These are phyloP conservation scores for Hypsizygus marmoreus DNA, from an alignment of 768 basidiomycete species.

Conservation along the genomic window DNA sequence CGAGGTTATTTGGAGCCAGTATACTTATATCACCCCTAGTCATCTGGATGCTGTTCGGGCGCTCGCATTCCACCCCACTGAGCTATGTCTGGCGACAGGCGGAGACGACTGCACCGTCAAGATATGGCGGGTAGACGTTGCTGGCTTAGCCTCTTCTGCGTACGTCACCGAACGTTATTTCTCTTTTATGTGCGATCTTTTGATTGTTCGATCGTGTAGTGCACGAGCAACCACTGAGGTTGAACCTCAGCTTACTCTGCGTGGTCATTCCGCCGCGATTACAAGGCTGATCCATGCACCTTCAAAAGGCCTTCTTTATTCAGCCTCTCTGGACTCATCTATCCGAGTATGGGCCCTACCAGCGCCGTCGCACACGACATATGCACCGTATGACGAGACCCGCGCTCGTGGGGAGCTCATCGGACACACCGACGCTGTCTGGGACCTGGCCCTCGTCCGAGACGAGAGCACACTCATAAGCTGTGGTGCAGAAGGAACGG, in stretches of 20 bases:
- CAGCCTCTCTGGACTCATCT: slow-evolving; percentile 91
- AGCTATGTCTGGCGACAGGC: slow-evolving; percentile 85
- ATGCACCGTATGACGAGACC: slow-evolving; percentile 86
- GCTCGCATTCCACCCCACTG: slow-evolving; percentile 85
- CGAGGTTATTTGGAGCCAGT: slow-evolving; percentile 14
- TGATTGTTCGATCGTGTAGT: slow-evolving; percentile 36
- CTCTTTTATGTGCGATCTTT: slow-evolving; percentile 11
- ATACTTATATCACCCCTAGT: slow-evolving; percentile 41
- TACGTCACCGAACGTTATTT: slow-evolving; percentile 43
- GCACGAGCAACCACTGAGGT: slow-evolving; percentile 78
- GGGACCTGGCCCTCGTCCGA: slow-evolving; percentile 88
- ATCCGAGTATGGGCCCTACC: slow-evolving; percentile 92
- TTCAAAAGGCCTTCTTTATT: slow-evolving; percentile 77
- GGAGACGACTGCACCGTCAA: slow-evolving; percentile 97
- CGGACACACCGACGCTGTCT: slow-evolving; percentile 94
- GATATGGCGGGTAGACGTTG: slow-evolving; percentile 88
- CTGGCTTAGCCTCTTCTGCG: slow-evolving; percentile 73
- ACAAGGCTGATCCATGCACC: slow-evolving; percentile 84
- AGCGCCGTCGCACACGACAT: slow-evolving; percentile 75
- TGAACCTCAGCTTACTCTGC: slow-evolving; percentile 90
- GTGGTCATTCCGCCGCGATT: slow-evolving; percentile 90
- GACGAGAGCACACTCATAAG: slow-evolving; percentile 85
- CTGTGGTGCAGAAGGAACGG: slow-evolving; percentile 86
- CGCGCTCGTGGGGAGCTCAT: slow-evolving; percentile 78
- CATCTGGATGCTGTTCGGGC: slow-evolving; percentile 94